Conservation (phyloP, 208 protist species). For the Spongospora subterranea region DNA sequence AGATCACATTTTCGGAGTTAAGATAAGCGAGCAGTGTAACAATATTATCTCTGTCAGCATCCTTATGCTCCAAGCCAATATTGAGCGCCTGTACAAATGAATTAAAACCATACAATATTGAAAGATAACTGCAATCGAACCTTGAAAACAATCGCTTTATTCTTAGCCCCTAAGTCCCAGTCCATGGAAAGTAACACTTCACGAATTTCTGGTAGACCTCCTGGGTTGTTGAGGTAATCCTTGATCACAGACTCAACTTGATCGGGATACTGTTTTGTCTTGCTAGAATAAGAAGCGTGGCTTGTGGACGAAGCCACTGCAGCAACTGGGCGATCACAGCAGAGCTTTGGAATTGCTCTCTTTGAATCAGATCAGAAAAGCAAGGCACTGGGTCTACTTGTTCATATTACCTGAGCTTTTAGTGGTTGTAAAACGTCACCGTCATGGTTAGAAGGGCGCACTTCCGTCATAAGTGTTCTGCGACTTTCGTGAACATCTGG, state of each 20-base stretch:
- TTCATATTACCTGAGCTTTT: too few species aligned
- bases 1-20: not conserved
- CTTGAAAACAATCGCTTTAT: conserved; percentile 23
- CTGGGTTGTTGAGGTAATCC: conserved; percentile 35
- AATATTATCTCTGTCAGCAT: not conserved
- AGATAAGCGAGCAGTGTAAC: not conserved
- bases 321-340: too few species aligned
- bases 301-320: not conserved
- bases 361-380: too few species aligned
- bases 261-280: not conserved
- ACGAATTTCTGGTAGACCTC: not conserved
- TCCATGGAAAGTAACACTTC: conserved; percentile 5
- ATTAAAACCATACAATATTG: not conserved
- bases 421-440: too few species aligned
- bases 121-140: not conserved
- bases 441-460: too few species aligned
- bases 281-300: not conserved
- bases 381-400: too few species aligned
- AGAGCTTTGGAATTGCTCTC: too few species aligned
- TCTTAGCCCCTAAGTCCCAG: not conserved
- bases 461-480: too few species aligned
- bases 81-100: not conserved
- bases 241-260: not conserved
- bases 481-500: too few species aligned
- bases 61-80: conserved; percentile 17